These are phyloP conservation scores for Tricholoma furcatifolium DNA, from an alignment of 768 basidiomycete genomes.

Conservation along the genomic window DNA sequence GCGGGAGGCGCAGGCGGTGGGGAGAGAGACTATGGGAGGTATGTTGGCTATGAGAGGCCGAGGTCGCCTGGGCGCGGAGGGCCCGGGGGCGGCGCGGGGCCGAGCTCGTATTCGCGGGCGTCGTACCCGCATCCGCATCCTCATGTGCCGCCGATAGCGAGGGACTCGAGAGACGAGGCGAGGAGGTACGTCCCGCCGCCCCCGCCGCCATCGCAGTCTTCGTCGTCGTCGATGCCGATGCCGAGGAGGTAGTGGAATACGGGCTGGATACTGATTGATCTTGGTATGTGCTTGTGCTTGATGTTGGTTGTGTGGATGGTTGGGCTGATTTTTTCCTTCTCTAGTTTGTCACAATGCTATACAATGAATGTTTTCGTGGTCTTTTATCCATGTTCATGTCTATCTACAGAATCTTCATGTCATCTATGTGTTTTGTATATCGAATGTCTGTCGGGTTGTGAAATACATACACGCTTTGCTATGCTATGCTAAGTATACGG, in stretches of 20 bases:
- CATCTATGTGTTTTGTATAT: too few relatives aligned
- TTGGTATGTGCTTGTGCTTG: not conserved
- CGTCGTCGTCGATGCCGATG: constrained; percentile 17
- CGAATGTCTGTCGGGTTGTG: too few relatives aligned
- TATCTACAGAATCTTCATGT: too few relatives aligned
- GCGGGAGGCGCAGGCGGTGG: not conserved
- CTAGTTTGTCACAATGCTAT: not conserved
- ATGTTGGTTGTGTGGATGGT: not conserved
- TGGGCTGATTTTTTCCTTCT: not conserved
- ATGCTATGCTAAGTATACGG: too few relatives aligned
- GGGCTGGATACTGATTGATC: not conserved
- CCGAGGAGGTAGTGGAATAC: constrained; percentile 17
- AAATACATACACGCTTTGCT: too few relatives aligned
- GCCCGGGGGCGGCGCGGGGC: constrained; percentile 15
- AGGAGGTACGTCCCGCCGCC: constrained; percentile 36
- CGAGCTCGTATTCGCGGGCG: constrained; percentile 30
- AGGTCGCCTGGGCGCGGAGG: constrained; percentile 29
- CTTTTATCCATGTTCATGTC: too few relatives aligned
- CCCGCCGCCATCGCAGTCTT: constrained; percentile 26
- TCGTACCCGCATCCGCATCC: too few relatives aligned
- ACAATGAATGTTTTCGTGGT: too few relatives aligned
- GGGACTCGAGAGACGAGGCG: constrained; percentile 33
- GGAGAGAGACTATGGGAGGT: constrained; percentile 34
- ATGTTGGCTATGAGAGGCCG: constrained; percentile 35
- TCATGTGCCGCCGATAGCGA: constrained; percentile 22